Evolutionary conservation across 202 grass and related monocot genomes (phyloP), one percentile per base, ranked within the genome.

Genomic region (Musa balbisiana): DNA sequence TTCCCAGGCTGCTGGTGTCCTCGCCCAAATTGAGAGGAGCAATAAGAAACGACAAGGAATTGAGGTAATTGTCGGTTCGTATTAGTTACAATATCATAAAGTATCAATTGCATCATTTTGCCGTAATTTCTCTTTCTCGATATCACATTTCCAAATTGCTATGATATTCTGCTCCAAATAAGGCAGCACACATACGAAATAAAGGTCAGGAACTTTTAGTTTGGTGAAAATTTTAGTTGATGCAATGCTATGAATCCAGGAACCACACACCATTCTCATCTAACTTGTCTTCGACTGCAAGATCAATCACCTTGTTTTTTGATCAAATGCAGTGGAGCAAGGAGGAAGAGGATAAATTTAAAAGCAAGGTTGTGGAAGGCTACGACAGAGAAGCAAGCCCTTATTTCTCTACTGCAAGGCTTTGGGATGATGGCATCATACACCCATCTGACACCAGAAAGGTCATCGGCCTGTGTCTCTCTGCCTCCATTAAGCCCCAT

Each of bases 391-490:
- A 98, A 91, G 90, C 83, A 71, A 93, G 88, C 67, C 88, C 94
- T 12, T 98, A 93, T 24, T 98, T 93, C 77, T 91, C 94, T 0
- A 98, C 88, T 0, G 90, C 94, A 21, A 89, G 94, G 65, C 88
- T 98, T 24, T 98, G 94, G 94, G 94, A 97, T 78, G 94, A 97
- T 10, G 94, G 94, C 55, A 89, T 93, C 55, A 97, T 97, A 51
- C 88, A 98, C 24, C 94, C 94, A 1, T 89, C 88, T 0, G 90
- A 97, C 74, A 97, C 88, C 49, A 86, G 94, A 51, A 86, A 90
- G 80, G 80, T 98, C 77, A 67, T 98, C 11, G 89, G 94, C 81
- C 86, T 98, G 9, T 98, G 94, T 73, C 87, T 98, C 50, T 91
- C 94, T 58, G 88, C 94, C 72, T 69, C 90, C 5, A 74, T 83